Conservation (phyloP, 2,329 filamentous ascomycete genomes). For the Lecanoromycetidae sp. region DNA sequence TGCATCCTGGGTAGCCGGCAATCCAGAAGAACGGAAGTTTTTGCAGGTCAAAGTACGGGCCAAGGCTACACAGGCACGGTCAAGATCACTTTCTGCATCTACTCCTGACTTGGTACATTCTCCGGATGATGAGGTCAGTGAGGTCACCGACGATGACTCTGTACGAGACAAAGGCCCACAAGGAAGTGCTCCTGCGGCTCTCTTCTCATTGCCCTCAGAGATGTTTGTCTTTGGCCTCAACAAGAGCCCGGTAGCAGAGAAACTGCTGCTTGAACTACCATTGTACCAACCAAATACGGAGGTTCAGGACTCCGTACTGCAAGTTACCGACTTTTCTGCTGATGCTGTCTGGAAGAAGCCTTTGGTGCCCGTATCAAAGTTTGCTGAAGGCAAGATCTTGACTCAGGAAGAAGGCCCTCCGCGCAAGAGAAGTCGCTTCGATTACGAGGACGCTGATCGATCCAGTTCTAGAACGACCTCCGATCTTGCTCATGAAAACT, state of each 20-base stretch:
- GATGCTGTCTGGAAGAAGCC: slow-evolving; percentile 63
- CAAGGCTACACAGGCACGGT: slow-evolving; percentile 18
- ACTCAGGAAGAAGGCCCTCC: slow-evolving; percentile 54
- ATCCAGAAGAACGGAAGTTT: slow-evolving; percentile 47
- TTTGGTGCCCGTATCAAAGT: slow-evolving; percentile 77
- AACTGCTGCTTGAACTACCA: slow-evolving; percentile 67
- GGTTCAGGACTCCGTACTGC: slow-evolving; percentile 46
- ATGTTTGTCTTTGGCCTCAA: slow-evolving; percentile 70
- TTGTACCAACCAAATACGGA: slow-evolving; percentile 54
- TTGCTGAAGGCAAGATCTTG: slow-evolving; percentile 66
- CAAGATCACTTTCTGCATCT: slow-evolving; percentile 17
- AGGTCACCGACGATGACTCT: slow-evolving; percentile 34
- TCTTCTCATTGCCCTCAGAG: slow-evolving; percentile 71
- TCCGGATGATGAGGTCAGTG: slow-evolving; percentile 47
- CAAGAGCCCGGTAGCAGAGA: slow-evolving; percentile 61
- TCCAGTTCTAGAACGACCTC: slow-evolving; percentile 18
- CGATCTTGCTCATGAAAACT: slow-evolving; percentile 2
- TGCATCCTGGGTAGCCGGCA: slow-evolving; percentile 63
- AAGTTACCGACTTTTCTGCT: slow-evolving; percentile 47
- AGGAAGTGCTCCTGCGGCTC: slow-evolving; percentile 53
- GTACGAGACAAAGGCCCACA: slow-evolving; percentile 17
- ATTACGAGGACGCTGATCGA: slow-evolving; percentile 59
- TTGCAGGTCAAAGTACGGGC: slow-evolving; percentile 55
- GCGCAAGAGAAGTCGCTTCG: slow-evolving; percentile 68
- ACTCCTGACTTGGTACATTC: slow-evolving; percentile 54